phyloP scores from a whole-genome alignment of 2,329 filamentous ascomycete species.

The Colletotrichum sp. region DNA sequence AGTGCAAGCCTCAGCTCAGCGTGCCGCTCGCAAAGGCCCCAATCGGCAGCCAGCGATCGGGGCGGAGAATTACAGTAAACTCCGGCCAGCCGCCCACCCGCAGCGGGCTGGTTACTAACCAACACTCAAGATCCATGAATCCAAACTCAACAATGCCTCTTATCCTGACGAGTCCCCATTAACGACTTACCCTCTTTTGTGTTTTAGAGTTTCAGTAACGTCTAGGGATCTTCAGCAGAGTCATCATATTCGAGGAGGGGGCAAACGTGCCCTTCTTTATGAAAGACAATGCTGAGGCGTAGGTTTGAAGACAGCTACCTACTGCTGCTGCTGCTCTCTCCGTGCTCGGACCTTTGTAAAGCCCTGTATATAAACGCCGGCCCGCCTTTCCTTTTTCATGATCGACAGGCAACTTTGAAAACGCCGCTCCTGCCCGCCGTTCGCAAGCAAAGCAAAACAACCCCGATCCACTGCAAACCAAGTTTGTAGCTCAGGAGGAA shows the following conservation, averaged over 20 bases:
- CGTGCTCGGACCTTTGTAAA: neutral
- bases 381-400: neutral
- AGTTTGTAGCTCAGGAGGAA: neutral
- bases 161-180: neutral
- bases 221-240: neutral
- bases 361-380: neutral
- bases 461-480: neutral
- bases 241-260: neutral
- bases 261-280: neutral
- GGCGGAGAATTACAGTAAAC: neutral
- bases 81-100: neutral
- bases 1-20: neutral
- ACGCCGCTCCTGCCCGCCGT: neutral
- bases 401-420: neutral
- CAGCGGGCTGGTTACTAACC: neutral
- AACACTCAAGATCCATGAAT: neutral
- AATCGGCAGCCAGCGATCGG: neutral
- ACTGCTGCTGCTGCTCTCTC: neutral
- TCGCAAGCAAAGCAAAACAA: neutral
- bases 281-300: neutral
- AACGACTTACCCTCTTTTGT: neutral
- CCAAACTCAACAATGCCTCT: neutral
- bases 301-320: neutral
- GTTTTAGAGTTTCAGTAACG: neutral
- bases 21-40: neutral